These are phyloP conservation scores for Beta macrorhiza DNA, from an alignment of 179 eudicot species.

Conservation along the genomic window DNA sequence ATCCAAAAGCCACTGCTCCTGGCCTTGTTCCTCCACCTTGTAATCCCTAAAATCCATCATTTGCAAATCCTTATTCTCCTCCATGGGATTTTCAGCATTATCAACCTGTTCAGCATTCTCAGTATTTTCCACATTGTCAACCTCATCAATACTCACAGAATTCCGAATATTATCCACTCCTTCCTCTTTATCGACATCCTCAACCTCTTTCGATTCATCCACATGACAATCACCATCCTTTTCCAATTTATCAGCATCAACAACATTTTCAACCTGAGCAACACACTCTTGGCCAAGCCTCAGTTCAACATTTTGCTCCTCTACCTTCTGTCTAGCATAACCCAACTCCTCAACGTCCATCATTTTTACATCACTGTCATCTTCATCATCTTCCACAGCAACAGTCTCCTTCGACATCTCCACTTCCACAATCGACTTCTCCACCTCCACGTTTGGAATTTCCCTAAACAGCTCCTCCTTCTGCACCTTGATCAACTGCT, in stretches of 20 bases:
- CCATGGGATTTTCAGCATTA: constrained; percentile 29
- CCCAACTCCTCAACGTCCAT: constrained; percentile 26
- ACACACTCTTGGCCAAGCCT: constrained; percentile 35
- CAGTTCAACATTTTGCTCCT: constrained; percentile 35
- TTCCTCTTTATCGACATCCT: background rate
- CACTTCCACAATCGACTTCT: background rate
- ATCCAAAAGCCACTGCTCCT: constrained; percentile 50
- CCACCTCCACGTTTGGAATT: constrained; percentile 20
- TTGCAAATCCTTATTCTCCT: constrained; percentile 39
- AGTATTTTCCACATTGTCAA: constrained; percentile 17
- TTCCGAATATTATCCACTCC: background rate
- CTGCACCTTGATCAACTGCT: constrained; percentile 63
- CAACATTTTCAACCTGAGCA: constrained; percentile 20
- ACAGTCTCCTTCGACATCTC: constrained; percentile 10
- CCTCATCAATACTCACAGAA: constrained; percentile 9
- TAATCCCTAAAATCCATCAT: constrained; percentile 50
- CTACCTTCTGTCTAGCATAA: constrained; percentile 20
- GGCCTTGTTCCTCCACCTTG: constrained; percentile 46
- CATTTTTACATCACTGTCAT: constrained; percentile 36
- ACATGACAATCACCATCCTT: background rate
- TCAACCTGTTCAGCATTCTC: background rate
- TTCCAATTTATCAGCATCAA: background rate
- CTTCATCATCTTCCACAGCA: constrained; percentile 37
- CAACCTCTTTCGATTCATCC: constrained; percentile 6
- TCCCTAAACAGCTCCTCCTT: constrained; percentile 35